Percentiles rank a stretch among this genome's conserved stretches.
Conservation (phyloP, 2,329 filamentous ascomycete species). For the Exophiala calicioides region DNA sequence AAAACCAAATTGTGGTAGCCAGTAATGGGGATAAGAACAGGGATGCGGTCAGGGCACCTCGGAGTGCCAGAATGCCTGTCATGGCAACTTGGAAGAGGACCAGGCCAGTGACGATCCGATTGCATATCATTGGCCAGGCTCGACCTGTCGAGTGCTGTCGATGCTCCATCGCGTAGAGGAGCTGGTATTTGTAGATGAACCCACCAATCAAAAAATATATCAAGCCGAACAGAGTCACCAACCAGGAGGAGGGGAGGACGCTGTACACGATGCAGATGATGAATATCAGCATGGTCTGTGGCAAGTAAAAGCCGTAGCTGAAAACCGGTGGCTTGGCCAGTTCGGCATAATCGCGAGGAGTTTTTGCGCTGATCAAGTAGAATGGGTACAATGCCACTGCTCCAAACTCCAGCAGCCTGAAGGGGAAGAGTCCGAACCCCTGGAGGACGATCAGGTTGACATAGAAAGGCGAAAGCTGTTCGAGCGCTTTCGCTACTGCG, state of each 20-base stretch:
- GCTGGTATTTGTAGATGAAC: constrained; percentile 94
- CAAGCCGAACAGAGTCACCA: constrained; percentile 75
- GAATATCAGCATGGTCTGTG: constrained; percentile 87
- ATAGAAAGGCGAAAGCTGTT: constrained; percentile 78
- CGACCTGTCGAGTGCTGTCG: constrained; percentile 89
- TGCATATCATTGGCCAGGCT: constrained; percentile 96
- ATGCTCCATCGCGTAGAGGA: constrained; percentile 98
- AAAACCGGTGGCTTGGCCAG: constrained; percentile 81
- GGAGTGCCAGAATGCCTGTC: constrained; percentile 78
- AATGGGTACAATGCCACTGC: constrained; percentile 82
- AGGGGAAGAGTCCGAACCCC: constrained; percentile 87
- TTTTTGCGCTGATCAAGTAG: constrained; percentile 74
- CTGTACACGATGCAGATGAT: constrained; percentile 96
- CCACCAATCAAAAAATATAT: constrained; percentile 79
- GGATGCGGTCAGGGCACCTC: constrained; percentile 71
- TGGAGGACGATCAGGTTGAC: constrained; percentile 93
- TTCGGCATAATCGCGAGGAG: constrained; percentile 84
- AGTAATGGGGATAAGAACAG: constrained; percentile 74
- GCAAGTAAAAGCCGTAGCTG: constrained; percentile 94
- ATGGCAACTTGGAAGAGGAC: constrained; percentile 89
- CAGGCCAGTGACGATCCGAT: constrained; percentile 81
- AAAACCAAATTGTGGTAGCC: constrained; percentile 83
- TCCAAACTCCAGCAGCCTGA: constrained; percentile 87
- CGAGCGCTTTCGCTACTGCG: constrained; percentile 73
- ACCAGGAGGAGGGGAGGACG: constrained; percentile 75